Conservation (phyloP, 148 eudicot genomes). For the Agrostemma githago region DNA sequence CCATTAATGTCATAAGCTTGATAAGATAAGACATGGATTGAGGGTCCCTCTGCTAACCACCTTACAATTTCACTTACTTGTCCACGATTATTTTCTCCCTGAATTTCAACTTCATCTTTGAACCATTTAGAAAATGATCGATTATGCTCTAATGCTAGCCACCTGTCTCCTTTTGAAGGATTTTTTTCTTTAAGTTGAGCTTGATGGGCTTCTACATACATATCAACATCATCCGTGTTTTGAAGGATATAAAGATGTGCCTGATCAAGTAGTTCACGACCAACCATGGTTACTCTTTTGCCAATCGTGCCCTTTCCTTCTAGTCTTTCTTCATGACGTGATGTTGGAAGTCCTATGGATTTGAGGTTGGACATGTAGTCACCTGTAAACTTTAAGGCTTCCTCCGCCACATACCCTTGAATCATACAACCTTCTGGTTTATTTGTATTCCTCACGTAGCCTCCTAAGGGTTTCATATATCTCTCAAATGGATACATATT, state of each 20-base stretch:
- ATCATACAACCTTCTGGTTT: neutral
- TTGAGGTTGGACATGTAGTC: neutral
- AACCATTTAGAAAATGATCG: no score
- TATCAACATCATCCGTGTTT: constrained; percentile 2
- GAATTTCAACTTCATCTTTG: no score
- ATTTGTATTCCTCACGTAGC: neutral
- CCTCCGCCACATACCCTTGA: neutral
- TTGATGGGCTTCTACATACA: neutral
- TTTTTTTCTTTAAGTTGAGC: neutral
- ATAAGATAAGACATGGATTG: no score
- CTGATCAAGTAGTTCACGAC: neutral
- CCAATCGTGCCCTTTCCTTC: neutral
- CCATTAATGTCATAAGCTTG: no score
- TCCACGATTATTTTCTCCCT: no score
- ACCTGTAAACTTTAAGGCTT: neutral
- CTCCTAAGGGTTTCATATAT: no score
- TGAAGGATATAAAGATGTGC: neutral
- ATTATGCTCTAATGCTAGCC: neutral
- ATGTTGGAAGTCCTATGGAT: neutral
- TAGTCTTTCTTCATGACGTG: neutral
- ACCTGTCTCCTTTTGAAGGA: neutral
- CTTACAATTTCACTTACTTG: no score
- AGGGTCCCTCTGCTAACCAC: no score
- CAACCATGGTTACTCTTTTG: neutral
- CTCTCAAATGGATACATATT: no score